phyloP scores from a whole-genome alignment of 2,329 filamentous ascomycete species.

The Diaporthe citrichinensis region DNA sequence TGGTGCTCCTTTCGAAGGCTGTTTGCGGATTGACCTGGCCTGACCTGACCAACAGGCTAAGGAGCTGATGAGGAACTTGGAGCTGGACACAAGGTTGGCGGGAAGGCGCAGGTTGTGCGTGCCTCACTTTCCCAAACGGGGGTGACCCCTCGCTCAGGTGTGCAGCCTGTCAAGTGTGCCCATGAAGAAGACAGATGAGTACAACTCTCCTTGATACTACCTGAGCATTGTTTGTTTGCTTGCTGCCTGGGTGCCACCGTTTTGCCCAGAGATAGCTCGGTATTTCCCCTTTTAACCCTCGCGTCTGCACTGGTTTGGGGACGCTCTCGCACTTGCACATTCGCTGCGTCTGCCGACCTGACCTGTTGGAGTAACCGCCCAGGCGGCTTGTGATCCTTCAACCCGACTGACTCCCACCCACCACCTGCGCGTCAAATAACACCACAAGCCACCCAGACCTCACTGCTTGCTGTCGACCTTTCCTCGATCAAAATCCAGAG shows the following conservation, averaged over 20 bases:
- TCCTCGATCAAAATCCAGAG: not conserved
- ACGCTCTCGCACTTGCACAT: not conserved
- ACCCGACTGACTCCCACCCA: not conserved
- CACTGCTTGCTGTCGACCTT: not conserved
- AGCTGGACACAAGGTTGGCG: not conserved
- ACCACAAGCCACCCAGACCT: not conserved
- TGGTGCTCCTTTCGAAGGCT: not conserved
- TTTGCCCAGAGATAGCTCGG: not conserved
- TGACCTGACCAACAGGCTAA: not conserved
- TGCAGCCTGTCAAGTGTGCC: not conserved
- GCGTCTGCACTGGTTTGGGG: not conserved
- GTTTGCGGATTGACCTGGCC: not conserved
- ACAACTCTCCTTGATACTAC: not conserved
- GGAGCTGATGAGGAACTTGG: not conserved
- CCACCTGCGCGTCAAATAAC: not conserved
- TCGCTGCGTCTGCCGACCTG: not conserved
- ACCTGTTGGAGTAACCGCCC: slow-evolving; percentile 12
- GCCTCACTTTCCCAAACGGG: not conserved
- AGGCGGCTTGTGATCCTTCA: slow-evolving; percentile 24
- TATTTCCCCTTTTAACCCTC: slow-evolving; percentile 22
- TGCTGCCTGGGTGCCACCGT: slow-evolving; percentile 6
- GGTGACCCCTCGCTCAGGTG: not conserved
- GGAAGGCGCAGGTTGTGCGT: not conserved
- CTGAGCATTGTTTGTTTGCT: not conserved
- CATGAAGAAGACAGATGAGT: not conserved